These are phyloP conservation scores for Zasmidium citrigriseum DNA, from an alignment of 2,329 filamentous ascomycete species.

Conservation along the genomic window DNA sequence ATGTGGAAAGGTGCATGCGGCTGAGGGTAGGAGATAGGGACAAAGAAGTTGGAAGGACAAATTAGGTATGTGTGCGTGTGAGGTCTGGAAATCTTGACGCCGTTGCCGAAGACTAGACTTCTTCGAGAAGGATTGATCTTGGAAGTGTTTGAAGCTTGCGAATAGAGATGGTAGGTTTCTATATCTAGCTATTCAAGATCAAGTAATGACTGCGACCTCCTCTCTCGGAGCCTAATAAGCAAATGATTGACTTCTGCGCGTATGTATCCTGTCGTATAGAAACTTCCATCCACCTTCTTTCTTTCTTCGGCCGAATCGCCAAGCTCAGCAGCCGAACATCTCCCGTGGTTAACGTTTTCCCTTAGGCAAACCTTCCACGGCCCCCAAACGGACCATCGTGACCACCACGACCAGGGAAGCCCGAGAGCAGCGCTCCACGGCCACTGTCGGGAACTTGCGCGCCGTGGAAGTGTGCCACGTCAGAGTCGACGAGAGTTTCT, in stretches of 20 bases:
- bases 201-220: not conserved
- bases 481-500: slow-evolving; percentile 37
- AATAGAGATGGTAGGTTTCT: no score
- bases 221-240: no score
- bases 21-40: not conserved
- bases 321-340: not conserved
- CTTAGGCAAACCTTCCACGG: slow-evolving; percentile 5
- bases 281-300: not conserved
- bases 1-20: not conserved
- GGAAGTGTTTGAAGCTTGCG: not conserved
- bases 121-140: not conserved
- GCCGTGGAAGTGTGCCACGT: slow-evolving; percentile 11
- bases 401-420: slow-evolving; percentile 22
- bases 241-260: not conserved
- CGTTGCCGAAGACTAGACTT: not conserved
- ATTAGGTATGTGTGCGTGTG: no score
- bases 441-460: slow-evolving; percentile 2
- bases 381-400: slow-evolving; percentile 2
- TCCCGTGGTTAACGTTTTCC: slow-evolving; percentile 15
- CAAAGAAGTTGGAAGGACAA: not conserved
- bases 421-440: slow-evolving; percentile 14
- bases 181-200: not conserved
- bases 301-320: not conserved
- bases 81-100: not conserved
- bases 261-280: not conserved